A percentile compares a stretch with the other conserved stretches of the same genome.
phyloP scores from a whole-genome alignment of 148 eudicot species.

The Chenopodium formosanum region DNA sequence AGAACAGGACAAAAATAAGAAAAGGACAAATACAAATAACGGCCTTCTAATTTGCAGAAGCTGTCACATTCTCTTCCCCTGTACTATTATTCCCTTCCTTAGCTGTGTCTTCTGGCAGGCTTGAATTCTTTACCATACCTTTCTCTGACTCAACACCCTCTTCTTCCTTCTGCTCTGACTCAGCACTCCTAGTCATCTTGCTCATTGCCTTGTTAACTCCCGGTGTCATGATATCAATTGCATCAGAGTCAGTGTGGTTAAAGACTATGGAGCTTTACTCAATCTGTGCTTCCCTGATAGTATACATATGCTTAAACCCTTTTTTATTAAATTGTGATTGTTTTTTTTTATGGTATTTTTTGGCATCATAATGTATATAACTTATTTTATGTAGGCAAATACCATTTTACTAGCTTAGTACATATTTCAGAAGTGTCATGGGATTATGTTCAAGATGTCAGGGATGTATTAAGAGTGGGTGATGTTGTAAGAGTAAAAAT shows the following conservation, averaged over 20 bases:
- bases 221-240: no score
- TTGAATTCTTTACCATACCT: no score
- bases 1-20: no score
- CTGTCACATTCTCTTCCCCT: no score
- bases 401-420: slow-evolving; percentile 87
- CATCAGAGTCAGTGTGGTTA: slow-evolving; percentile 57
- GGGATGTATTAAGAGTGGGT: slow-evolving; percentile 73
- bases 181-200: no score
- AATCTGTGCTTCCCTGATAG: slow-evolving; percentile 85
- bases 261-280: slow-evolving; percentile 90
- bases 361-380: slow-evolving; percentile 7
- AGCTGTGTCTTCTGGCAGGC: no score
- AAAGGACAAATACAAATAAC: no score
- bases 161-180: no score
- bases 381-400: slow-evolving; percentile 52
- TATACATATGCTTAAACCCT: slow-evolving; percentile 16
- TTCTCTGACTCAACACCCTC: no score
- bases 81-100: no score
- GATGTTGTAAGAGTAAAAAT: slow-evolving; percentile 78
- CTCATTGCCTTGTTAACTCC: no score
- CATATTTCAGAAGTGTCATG: slow-evolving; percentile 97
- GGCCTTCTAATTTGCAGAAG: no score
- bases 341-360: neutral
- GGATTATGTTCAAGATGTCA: slow-evolving; percentile 87
- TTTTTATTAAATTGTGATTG: neutral